Evolutionary conservation across 176 grass and related monocot genomes (phyloP), one percentile per base, ranked within the genome.

Genomic region (Eremochloa ophiuroides): DNA sequence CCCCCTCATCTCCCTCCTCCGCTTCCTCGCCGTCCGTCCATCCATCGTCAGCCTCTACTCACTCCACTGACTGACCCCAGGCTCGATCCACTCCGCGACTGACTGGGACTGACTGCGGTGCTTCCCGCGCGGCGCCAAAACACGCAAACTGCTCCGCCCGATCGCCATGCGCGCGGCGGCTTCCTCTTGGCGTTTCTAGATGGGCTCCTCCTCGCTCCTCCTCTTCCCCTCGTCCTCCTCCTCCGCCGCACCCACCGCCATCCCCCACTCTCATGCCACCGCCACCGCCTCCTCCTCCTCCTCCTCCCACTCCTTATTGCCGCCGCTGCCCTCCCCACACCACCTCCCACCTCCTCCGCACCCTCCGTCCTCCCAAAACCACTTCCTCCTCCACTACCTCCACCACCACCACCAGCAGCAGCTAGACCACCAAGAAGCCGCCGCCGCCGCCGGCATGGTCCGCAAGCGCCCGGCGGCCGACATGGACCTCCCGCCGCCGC

Each of bases 201-300:
- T 94, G 92, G 89, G 88, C 87, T 94, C 92, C 75, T 94, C 92
- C 86, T 86, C 89, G 35, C 84, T 87, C n/a, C 85, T 91, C 81
- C 87, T 87, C 75, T 87, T 94, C 75, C 87, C 89, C 77, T 89
- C 90, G 67, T 80, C 89, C 23, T 65, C 89, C 23, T 65, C 91
- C 81, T 76, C 67, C 85, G 12, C 82, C 82, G 41, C 66, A 30
- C 4, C 74, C 75, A 10, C 69, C 50, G 59, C 64, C 59, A 20
- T 31, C 7, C 18, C 50, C 51, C 51, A 55, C 72, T 74, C 84
- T 40, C 87, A 89, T 88, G 85, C 82, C 84, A 83, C 34, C 84
- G 0, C 69, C 84, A 1, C 68, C 20, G 51, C 22, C 51, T 23
- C 51, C 48, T 0, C 67, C 83, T 0, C 68, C 50, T 6, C 53